Base-by-base conservation (phyloP, 768 basidiomycete genomes). In the Phylloporus sp. region DNA sequence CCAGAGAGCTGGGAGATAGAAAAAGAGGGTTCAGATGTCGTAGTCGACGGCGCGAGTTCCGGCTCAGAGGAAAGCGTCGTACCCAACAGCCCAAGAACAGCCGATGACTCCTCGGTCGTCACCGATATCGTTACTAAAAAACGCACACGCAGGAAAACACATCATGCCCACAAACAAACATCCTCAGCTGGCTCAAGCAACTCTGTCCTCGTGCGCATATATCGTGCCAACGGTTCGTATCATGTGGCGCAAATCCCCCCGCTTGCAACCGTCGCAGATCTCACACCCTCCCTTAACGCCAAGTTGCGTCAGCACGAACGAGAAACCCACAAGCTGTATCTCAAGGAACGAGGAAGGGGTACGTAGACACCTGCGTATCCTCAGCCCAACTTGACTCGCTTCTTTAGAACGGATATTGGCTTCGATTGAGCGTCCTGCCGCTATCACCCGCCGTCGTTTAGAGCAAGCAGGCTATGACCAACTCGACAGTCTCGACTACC, bases 381-480 rank as follows among this genome's bases (percentile, higher is more conserved):
- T 39, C 27, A 22, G 47, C 22, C 28, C 2, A 41, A 4, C 28
- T 46, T 52, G 32, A 47, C 35, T 9, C 38, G 42, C 27, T 26
- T 24, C 26, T 41, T 52, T 63, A 95, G 95, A 98, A 62, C 86
- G 95, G 12, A 76, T 93, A 34, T 73, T 99, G 50, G 83, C 82
- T 8, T 80, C 81, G 18, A 83, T 84, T 2, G 97, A 99, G 69
- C 75, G 80, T 41, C 95, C 95, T 0, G 86, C 92, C 2, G 80
- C 82, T 31, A 91, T 97, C 53, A 87, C 95, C 20, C 80, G 85
- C 51, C 78, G 89, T 35, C 79, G 92, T 32, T 73, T 97, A 55
- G 83, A 88, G 58, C 91, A 95, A 65, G 92, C 93, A 4, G 95
- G 95, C 0, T 97, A 93, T 59, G 84, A 86, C 45, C 78, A 82